A percentile compares a stretch with the other conserved stretches of the same genome.
These are phyloP conservation scores for Senecio squalidus DNA, from an alignment of 140 eudicot species.

Conservation along the genomic window DNA sequence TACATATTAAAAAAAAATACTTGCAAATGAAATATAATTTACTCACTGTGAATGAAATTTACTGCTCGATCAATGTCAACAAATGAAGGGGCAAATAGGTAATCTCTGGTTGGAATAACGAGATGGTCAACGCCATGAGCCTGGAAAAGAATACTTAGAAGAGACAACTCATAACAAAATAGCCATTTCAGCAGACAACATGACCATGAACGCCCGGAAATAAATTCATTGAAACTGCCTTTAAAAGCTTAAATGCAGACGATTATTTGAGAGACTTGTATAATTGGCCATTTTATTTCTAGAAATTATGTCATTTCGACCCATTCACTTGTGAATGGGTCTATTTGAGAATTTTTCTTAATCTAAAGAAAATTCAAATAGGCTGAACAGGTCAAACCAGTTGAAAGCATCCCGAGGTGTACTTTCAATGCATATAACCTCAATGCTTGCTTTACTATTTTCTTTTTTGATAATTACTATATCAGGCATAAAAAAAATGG, in stretches of 20 bases:
- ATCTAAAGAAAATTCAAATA: not conserved
- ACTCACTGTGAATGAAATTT: constrained; percentile 71
- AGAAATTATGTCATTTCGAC: no score
- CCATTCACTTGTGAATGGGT: no score
- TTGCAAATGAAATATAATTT: not conserved
- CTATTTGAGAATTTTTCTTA: no score
- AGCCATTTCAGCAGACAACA: no score
- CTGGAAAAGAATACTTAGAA: constrained; percentile 26
- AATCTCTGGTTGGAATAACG: constrained; percentile 83
- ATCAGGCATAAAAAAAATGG: no score
- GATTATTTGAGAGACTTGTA: no score
- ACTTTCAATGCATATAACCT: not conserved
- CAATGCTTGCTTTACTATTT: not conserved
- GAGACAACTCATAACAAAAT: no score
- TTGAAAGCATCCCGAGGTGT: not conserved
- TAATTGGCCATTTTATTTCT: no score
- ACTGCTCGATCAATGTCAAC: constrained; percentile 70
- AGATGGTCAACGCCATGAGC: constrained; percentile 81
- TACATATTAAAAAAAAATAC: not conserved
- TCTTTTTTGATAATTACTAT: no score
- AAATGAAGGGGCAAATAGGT: constrained; percentile 85
- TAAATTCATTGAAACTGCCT: no score
- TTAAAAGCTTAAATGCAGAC: no score
- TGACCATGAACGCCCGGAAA: no score
- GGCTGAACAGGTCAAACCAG: not conserved